These are phyloP conservation scores for Akanthomyces dipterigenus DNA, from an alignment of 2,329 filamentous ascomycete genomes.

Conservation along the genomic window DNA sequence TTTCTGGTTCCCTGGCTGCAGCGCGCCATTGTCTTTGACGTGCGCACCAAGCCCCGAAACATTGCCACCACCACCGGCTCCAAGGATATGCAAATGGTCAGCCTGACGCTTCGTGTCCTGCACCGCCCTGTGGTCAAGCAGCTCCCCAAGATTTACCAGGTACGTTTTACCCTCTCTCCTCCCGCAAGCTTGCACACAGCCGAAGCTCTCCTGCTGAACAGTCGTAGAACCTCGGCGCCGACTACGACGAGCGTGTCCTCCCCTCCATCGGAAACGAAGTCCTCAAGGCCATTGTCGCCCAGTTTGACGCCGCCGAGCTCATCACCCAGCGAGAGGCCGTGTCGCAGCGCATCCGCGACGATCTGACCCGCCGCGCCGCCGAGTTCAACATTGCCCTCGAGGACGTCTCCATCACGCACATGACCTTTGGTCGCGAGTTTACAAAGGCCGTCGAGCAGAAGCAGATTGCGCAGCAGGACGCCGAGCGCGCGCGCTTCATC, in stretches of 20 bases:
- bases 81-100: constrained; percentile 99
- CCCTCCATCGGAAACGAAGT: constrained; percentile 99
- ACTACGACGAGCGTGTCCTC: constrained; percentile 97
- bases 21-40: constrained; percentile 90
- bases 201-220: constrained; percentile 8
- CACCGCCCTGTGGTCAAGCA: constrained; percentile 90
- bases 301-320: constrained; percentile 97
- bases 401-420: constrained; percentile 98
- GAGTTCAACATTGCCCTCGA: constrained; percentile 99
- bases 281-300: constrained; percentile 94
- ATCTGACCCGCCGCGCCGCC: constrained; percentile 83
- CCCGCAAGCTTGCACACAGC: too few relatives aligned
- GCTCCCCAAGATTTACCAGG: constrained; percentile 97
- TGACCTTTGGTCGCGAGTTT: constrained; percentile 99
- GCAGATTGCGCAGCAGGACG: constrained; percentile 99
- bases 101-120: constrained; percentile 89
- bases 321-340: constrained; percentile 99
- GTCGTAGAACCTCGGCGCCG: constrained; percentile 80
- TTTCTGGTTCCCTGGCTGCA: constrained; percentile 96
- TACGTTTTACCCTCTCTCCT: constrained; percentile 33
- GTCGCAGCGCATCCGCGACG: constrained; percentile 84
- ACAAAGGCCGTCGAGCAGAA: constrained; percentile 99
- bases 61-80: constrained; percentile 95
- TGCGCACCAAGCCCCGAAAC: constrained; percentile 93
- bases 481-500: constrained; percentile 93